A percentile compares a stretch with the other conserved stretches of the same genome.
phyloP scores from a whole-genome alignment of 73 alveolate genomes.

The Symbiodinium natans region DNA sequence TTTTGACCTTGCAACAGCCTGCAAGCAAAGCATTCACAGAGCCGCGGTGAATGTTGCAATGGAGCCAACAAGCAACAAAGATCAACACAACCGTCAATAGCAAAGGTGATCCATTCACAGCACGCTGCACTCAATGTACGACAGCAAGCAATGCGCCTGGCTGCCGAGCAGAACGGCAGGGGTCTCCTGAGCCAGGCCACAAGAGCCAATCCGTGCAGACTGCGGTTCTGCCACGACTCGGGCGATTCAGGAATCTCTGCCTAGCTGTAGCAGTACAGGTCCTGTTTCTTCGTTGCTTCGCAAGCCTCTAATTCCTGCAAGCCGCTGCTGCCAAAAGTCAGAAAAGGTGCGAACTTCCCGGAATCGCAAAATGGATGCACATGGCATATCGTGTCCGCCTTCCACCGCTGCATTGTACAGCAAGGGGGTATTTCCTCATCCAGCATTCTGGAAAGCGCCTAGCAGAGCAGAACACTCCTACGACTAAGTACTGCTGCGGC shows the following conservation, averaged over 20 bases:
- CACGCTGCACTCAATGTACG: too few species aligned
- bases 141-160: background rate
- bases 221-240: too few species aligned
- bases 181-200: background rate
- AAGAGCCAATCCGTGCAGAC: background rate
- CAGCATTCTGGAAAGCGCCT: background rate
- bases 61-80: too few species aligned
- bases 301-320: background rate
- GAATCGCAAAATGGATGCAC: too few species aligned
- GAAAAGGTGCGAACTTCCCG: too few species aligned
- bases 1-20: background rate
- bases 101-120: too few species aligned
- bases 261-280: too few species aligned
- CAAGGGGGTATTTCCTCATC: background rate
- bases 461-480: background rate
- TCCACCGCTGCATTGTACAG: conserved; percentile 6
- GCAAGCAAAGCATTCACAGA: too few species aligned
- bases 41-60: too few species aligned
- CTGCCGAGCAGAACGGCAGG: background rate
- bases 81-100: too few species aligned
- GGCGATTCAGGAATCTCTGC: too few species aligned
- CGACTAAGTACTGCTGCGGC: too few species aligned
- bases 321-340: background rate
- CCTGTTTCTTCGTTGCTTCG: background rate
- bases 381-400: background rate